A percentile compares a stretch with the other conserved stretches of the same genome.
phyloP scores from a whole-genome alignment of 116 monocot genomes.

The Phalaenopsis hybrid region DNA sequence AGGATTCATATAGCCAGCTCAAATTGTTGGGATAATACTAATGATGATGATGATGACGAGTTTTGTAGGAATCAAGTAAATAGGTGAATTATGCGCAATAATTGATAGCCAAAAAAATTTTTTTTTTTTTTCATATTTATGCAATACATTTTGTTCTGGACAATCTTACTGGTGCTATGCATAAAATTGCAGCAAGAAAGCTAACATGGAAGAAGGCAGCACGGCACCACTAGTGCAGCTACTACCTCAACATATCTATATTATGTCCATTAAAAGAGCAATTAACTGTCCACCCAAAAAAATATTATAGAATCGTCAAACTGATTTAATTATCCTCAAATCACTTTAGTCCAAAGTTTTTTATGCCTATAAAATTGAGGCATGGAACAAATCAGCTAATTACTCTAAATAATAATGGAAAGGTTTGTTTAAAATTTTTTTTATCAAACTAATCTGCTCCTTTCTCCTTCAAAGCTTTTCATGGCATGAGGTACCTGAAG shows the following conservation, averaged over 20 bases:
- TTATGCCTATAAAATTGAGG: neutral
- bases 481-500: neutral
- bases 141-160: neutral
- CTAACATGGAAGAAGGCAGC: neutral
- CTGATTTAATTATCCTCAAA: neutral
- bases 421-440: neutral
- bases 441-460: neutral
- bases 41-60: neutral
- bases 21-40: no score
- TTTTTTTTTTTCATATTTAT: neutral
- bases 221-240: neutral
- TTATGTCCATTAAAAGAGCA: no score
- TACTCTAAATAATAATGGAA: neutral
- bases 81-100: neutral
- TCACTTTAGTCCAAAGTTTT: neutral
- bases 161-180: neutral
- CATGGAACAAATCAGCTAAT: neutral
- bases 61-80: neutral
- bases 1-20: no score
- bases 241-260: neutral
- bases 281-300: neutral
- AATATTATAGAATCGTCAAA: neutral
- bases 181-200: neutral
- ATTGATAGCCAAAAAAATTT: neutral
- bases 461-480: neutral